phyloP scores from a whole-genome alignment of 1,139 yeast genomes.

The Debaryomycetaceae sp. region DNA sequence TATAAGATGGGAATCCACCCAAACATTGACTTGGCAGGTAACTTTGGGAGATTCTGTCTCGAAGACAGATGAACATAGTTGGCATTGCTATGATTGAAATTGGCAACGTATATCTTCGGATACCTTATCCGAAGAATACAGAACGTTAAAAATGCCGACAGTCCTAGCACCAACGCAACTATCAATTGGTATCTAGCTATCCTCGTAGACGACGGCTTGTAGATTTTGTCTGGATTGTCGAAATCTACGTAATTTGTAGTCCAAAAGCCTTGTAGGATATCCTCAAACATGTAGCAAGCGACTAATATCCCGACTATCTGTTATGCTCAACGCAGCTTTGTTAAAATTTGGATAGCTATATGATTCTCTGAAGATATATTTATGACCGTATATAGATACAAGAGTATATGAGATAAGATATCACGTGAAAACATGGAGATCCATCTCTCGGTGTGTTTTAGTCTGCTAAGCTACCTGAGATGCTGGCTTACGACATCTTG shows the following conservation, averaged over 20 bases:
- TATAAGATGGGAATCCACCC: conserved; percentile 77
- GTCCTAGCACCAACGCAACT: conserved; percentile 62
- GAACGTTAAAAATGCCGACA: conserved; percentile 60
- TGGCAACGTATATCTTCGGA: conserved; percentile 68
- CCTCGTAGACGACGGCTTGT: conserved; percentile 28
- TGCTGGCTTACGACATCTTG: too few species aligned
- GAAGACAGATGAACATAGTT: conserved; percentile 43
- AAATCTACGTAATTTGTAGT: background rate
- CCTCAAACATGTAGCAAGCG: too few species aligned
- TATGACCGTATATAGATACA: too few species aligned
- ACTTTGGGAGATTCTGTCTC: conserved; percentile 34
- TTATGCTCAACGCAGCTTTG: too few species aligned
- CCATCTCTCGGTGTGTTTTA: too few species aligned
- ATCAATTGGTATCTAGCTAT: conserved; percentile 51
- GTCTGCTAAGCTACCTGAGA: too few species aligned
- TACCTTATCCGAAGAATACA: conserved; percentile 61
- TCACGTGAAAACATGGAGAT: too few species aligned
- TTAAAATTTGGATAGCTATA: too few species aligned
- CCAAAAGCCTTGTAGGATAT: background rate
- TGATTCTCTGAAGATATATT: too few species aligned
- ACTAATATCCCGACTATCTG: too few species aligned
- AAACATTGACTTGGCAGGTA: conserved; percentile 49
- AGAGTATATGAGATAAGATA: too few species aligned
- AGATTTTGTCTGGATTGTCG: conserved; percentile 3
- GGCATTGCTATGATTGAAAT: conserved; percentile 42